Evolutionary conservation across 2,329 filamentous ascomycete species (phyloP).

Genomic region (Curvularia sp.): DNA sequence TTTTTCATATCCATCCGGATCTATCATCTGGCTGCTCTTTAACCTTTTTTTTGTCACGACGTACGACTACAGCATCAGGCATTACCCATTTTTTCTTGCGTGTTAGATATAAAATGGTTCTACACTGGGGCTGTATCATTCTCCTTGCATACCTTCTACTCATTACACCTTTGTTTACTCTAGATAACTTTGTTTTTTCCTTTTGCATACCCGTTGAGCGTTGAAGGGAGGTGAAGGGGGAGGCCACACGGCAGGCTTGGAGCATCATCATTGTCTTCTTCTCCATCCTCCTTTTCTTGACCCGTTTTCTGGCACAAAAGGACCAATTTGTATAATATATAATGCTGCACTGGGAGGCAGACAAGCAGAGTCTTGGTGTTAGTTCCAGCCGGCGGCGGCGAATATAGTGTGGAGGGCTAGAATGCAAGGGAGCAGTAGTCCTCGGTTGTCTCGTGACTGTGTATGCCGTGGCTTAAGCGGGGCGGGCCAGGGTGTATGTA

Average conservation of each 20-base stretch:
- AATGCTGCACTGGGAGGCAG: constrained; percentile 34
- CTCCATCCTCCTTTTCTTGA: constrained; percentile 13
- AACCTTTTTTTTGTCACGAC: constrained; percentile 17
- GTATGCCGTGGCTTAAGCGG: constrained; percentile 8
- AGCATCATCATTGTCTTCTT: constrained; percentile 14
- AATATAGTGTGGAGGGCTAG: constrained; percentile 11
- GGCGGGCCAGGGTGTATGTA: constrained; percentile 8
- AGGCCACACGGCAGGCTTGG: constrained; percentile 19
- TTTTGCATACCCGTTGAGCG: constrained; percentile 22
- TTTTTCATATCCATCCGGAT: constrained; percentile 6
- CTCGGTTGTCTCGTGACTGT: neutral
- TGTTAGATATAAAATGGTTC: constrained; percentile 19
- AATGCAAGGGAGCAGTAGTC: constrained; percentile 1
- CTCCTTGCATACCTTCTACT: constrained; percentile 13
- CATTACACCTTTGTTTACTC: constrained; percentile 5
- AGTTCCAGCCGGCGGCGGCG: constrained; percentile 6
- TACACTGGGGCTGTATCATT: constrained; percentile 9
- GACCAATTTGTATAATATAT: constrained; percentile 37
- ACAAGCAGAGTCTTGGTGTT: constrained; percentile 4
- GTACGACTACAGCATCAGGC: constrained; percentile 21
- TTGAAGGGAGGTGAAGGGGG: constrained; percentile 2
- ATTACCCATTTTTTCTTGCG: constrained; percentile 16
- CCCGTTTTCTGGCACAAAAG: constrained; percentile 7
- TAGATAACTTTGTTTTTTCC: constrained; percentile 15
- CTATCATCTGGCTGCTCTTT: neutral